Percentiles rank a stretch among this genome's conserved stretches.
Conservation (phyloP, 148 eudicot genomes). For the Cornus suecica region DNA sequence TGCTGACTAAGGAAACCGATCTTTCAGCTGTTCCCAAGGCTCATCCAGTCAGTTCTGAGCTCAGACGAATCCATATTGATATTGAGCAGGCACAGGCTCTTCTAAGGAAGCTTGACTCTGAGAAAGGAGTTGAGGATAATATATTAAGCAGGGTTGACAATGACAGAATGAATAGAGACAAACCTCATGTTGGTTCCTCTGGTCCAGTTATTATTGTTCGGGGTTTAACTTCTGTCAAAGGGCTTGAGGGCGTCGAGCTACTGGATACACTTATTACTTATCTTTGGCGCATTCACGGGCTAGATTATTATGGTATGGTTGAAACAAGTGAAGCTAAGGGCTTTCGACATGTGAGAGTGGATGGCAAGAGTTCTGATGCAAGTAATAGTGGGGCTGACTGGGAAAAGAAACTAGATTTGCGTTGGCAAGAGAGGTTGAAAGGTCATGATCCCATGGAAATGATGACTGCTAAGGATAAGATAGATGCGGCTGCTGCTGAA, state of each 20-base stretch:
- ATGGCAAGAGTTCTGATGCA: constrained; percentile 58
- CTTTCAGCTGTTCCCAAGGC: constrained; percentile 84
- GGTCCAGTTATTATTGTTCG: constrained; percentile 88
- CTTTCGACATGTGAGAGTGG: constrained; percentile 80
- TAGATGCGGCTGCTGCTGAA: constrained; percentile 88
- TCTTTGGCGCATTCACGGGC: constrained; percentile 97
- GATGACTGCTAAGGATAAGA: constrained; percentile 95
- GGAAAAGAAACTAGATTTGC: constrained; percentile 84
- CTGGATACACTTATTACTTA: constrained; percentile 89
- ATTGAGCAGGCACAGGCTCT: constrained; percentile 83
- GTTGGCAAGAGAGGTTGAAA: constrained; percentile 84
- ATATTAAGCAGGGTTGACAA: constrained; percentile 68
- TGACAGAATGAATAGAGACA: constrained; percentile 70
- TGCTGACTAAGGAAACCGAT: constrained; percentile 53
- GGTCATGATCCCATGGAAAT: constrained; percentile 80
- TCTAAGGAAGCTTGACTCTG: constrained; percentile 77
- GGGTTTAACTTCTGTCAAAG: constrained; percentile 73
- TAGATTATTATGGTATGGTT: constrained; percentile 85
- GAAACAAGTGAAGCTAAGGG: constrained; percentile 86
- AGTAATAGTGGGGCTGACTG: constrained; percentile 57
- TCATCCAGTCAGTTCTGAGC: constrained; percentile 77
- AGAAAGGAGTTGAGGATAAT: constrained; percentile 90
- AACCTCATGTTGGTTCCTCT: constrained; percentile 70
- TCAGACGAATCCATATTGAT: constrained; percentile 66
- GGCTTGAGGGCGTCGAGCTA: constrained; percentile 93